Evolutionary conservation across 371 early-diverging fungal species (phyloP).

Genomic region (Astathelohania contejeani): DNA sequence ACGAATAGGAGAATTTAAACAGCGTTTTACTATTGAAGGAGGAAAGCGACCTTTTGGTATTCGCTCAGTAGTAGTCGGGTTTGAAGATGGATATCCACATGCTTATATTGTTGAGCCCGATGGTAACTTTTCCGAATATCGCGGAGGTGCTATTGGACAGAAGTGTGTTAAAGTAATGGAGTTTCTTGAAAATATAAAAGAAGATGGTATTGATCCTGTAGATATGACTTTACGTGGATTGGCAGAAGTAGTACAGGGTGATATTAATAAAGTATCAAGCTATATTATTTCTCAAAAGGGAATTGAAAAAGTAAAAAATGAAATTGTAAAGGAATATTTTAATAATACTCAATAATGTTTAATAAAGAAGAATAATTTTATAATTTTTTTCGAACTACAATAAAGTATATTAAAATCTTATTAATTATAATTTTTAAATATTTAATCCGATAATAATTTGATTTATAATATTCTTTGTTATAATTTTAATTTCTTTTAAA

Average conservation of each 20-base stretch:
- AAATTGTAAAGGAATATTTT: too few species aligned
- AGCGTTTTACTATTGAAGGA: conserved; percentile 95
- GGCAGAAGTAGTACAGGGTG: conserved; percentile 30
- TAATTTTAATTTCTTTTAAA: too few species aligned
- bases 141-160: conserved; percentile 54
- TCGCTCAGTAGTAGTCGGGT: conserved; percentile 81
- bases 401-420: too few species aligned
- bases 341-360: too few species aligned
- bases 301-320: conserved; percentile 3
- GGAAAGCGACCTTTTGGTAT: conserved; percentile 97
- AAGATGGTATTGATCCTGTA: conserved; percentile 9
- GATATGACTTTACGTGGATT: conserved; percentile 19
- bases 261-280: conserved; percentile 24
- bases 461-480: too few species aligned
- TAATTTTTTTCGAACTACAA: too few species aligned
- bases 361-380: too few species aligned
- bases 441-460: too few species aligned
- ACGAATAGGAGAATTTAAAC: conserved; percentile 32
- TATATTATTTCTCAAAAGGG: conserved; percentile 22
- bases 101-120: conserved; percentile 95
- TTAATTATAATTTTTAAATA: too few species aligned
- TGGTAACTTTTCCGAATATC: conserved; percentile 94
- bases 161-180: conserved; percentile 29
- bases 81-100: conserved; percentile 64
- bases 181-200: conserved; percentile 10